Conservation (phyloP, 352 stramenopile species). For the Globisporangium perplexum region DNA sequence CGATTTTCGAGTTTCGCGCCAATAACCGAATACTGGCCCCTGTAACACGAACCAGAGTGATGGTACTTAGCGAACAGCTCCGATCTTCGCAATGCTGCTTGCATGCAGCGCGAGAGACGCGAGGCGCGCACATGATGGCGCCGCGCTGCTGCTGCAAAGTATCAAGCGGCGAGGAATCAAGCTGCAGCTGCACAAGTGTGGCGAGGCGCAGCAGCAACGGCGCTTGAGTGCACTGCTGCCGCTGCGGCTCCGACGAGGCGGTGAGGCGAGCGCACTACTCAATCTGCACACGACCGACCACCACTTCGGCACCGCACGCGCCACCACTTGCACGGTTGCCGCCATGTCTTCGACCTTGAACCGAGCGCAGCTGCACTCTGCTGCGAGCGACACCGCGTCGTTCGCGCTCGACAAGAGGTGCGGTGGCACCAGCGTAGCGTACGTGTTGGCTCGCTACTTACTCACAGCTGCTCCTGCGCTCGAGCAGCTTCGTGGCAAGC, state of each 20-base stretch:
- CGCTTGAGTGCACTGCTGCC: background rate
- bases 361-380: background rate
- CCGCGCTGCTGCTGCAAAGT: background rate
- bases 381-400: background rate
- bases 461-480: background rate
- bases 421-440: background rate
- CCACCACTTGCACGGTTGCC: too few relatives aligned
- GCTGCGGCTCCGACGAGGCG: too few relatives aligned
- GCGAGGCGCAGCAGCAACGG: too few relatives aligned
- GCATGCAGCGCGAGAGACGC: background rate
- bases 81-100: too few relatives aligned
- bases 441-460: background rate
- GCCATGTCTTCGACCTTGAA: background rate
- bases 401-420: slow-evolving; percentile 15
- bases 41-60: too few relatives aligned
- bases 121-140: too few relatives aligned
- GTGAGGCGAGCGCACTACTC: background rate
- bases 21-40: too few relatives aligned
- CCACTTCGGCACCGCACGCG: background rate
- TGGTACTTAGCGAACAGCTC: too few relatives aligned
- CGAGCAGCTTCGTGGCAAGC: slow-evolving; percentile 32
- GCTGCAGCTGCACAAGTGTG: background rate
- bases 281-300: background rate
- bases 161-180: background rate
- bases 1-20: too few relatives aligned